Conservation (phyloP, 2,329 filamentous ascomycete genomes). For the Helicocarpus griseus region DNA sequence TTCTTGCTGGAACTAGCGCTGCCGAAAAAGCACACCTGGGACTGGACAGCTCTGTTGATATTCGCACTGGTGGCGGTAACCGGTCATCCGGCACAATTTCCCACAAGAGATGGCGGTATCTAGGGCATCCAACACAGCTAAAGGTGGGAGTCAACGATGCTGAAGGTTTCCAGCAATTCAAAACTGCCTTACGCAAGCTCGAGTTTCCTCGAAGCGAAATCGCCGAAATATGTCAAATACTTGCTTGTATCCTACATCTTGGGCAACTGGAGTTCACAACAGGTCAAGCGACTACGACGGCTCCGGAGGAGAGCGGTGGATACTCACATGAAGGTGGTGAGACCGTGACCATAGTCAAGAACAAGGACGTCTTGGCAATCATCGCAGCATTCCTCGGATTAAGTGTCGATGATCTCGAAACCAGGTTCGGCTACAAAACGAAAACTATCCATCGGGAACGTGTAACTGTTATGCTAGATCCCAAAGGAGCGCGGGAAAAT, state of each 20-base stretch:
- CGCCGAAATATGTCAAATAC: slow-evolving; percentile 89
- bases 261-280: slow-evolving; percentile 91
- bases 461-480: slow-evolving; percentile 97
- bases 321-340: slow-evolving; percentile 93
- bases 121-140: slow-evolving; percentile 91
- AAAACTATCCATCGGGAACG: slow-evolving; percentile 93
- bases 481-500: slow-evolving; percentile 77
- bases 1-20: slow-evolving; percentile 80
- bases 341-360: slow-evolving; percentile 76
- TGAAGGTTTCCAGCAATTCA: slow-evolving; percentile 95
- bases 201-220: slow-evolving; percentile 92
- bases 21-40: slow-evolving; percentile 83
- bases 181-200: slow-evolving; percentile 84
- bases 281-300: slow-evolving; percentile 65
- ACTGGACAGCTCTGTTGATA: slow-evolving; percentile 41
- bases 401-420: slow-evolving; percentile 68
- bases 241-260: slow-evolving; percentile 92
- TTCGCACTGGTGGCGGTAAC: slow-evolving; percentile 35
- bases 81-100: slow-evolving; percentile 43
- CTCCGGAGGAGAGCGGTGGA: slow-evolving; percentile 84
- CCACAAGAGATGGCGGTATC: slow-evolving; percentile 88
- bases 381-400: slow-evolving; percentile 94
- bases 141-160: slow-evolving; percentile 95
- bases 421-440: slow-evolving; percentile 86
- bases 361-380: slow-evolving; percentile 78